These are phyloP conservation scores for Aspergillus nanangensis DNA, from an alignment of 495 filamentous ascomycete species.

Conservation along the genomic window DNA sequence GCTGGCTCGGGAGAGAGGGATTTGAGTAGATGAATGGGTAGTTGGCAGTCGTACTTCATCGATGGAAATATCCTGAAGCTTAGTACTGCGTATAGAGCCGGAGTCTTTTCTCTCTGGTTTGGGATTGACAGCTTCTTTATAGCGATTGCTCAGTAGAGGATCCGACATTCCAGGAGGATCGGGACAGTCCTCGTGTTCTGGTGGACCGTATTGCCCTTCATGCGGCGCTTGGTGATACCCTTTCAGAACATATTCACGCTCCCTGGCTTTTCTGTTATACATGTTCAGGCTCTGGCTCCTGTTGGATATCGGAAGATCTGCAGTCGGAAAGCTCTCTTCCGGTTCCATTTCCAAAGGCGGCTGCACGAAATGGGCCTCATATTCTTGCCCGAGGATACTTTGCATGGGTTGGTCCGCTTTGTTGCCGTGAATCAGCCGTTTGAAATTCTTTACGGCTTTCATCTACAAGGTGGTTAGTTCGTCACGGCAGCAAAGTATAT, in stretches of 20 bases:
- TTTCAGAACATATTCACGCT: slow-evolving; percentile 43
- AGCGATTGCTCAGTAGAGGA: slow-evolving; percentile 15
- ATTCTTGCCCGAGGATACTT: slow-evolving; percentile 52
- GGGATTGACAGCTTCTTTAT: slow-evolving; percentile 11
- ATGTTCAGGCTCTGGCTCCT: slow-evolving; percentile 46
- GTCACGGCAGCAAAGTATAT: neutral
- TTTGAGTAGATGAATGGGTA: slow-evolving; percentile 22
- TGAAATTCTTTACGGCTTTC: slow-evolving; percentile 89
- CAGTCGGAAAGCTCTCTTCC: slow-evolving; percentile 31
- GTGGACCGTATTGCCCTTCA: slow-evolving; percentile 16
- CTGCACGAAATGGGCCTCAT: slow-evolving; percentile 49
- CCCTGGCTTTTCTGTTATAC: slow-evolving; percentile 45
- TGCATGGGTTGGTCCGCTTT: slow-evolving; percentile 47
- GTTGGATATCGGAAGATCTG: slow-evolving; percentile 14
- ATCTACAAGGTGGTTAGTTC: slow-evolving; percentile 51
- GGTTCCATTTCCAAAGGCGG: slow-evolving; percentile 53
- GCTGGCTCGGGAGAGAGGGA: slow-evolving; percentile 30
- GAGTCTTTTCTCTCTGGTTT: slow-evolving; percentile 27
- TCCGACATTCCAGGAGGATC: too few species aligned
- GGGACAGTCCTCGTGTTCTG: too few species aligned
- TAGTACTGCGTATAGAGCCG: slow-evolving; percentile 21
- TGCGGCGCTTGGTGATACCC: slow-evolving; percentile 37
- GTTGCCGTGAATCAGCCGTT: slow-evolving; percentile 48
- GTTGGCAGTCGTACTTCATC: slow-evolving; percentile 14
- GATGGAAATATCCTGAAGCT: slow-evolving; percentile 12